Conservation (phyloP, 768 basidiomycete species). For the Coprinopsis marcescibilis region DNA sequence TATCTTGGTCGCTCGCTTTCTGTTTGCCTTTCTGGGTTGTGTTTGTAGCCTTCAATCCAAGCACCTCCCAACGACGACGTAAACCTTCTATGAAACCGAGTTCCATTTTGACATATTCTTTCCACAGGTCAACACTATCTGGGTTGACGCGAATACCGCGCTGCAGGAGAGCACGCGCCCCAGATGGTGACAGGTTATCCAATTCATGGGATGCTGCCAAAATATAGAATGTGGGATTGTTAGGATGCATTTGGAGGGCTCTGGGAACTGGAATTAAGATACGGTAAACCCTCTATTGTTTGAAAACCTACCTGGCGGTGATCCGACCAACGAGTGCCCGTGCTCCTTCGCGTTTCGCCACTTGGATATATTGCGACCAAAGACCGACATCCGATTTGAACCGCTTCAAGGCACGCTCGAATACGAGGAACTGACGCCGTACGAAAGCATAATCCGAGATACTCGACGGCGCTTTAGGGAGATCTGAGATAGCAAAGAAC, state of each 20-base stretch:
- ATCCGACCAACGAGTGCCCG: conserved; percentile 75
- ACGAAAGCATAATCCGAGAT: conserved; percentile 84
- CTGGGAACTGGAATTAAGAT: conserved; percentile 31
- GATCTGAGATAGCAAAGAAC: conserved; percentile 24
- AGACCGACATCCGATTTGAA: conserved; percentile 85
- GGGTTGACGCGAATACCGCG: conserved; percentile 78
- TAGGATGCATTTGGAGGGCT: conserved; percentile 84
- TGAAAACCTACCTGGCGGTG: conserved; percentile 60
- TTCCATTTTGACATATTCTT: conserved; percentile 89
- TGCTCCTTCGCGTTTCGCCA: conserved; percentile 78
- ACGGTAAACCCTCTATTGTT: conserved; percentile 1
- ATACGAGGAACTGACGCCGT: conserved; percentile 80
- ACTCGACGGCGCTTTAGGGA: conserved; percentile 45
- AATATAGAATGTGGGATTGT: conserved; percentile 71
- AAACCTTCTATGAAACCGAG: conserved; percentile 78
- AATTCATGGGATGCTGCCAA: conserved; percentile 82
- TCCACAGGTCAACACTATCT: conserved; percentile 75
- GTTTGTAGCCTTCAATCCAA: conserved; percentile 49
- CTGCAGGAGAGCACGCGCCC: conserved; percentile 78
- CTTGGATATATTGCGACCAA: conserved; percentile 85
- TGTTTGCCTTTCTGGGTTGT: conserved; percentile 21
- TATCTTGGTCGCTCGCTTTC: conserved; percentile 20
- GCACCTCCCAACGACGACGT: conserved; percentile 69
- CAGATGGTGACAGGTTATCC: conserved; percentile 62
- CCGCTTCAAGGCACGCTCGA: conserved; percentile 82